Evolutionary conservation across 164 flowering plant species (phyloP), one percentile per base, ranked within the genome.

Genomic region (Berberis vulgaris): DNA sequence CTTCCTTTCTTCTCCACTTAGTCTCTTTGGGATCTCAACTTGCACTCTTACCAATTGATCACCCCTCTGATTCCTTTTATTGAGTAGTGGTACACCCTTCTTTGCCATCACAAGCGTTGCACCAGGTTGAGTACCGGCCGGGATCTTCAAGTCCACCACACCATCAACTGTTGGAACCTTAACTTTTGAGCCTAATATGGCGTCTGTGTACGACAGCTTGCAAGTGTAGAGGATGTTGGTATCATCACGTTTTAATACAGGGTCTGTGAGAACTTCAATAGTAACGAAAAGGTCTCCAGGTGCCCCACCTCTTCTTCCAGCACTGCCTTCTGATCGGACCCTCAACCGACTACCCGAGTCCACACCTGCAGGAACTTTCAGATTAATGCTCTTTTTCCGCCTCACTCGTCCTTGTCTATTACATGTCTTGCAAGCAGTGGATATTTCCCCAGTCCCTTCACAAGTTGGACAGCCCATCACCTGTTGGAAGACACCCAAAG

Each of bases 101-200:
- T 87, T 91, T 3, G 95, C 85, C 95, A 91, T 84, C 57, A 91
- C 97, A 52, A 94, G 74, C 0, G 96, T 94, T 1, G 96, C 83
- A 55, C 81, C 82, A 0, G 98, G 98, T 63, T 94, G 98, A 1
- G 97, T 91, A 11, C 97, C 98, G 6, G 95, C 71, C 3, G 98
- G 98, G 65, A 94, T 77, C 78, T 86, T 91, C 66, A 94, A 68
- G 71, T 91, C 98, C 7, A 85, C 93, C 79, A 76, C 81, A 61
- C 98, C 98, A 62, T 94, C 98, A 11, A 94, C 96, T 0, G 97
- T 94, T 1, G 98, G 98, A 43, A 94, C 98, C 76, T 89, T 91
- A 49, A 84, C 62, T 5, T 84, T 80, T 4, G 97, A 91, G 26
- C 98, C 97, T 59, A 94, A 69, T 46, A 94, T 94, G 10, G 98